Conservation (phyloP, 768 basidiomycete genomes). For the Kwoniella newhampshirensis region DNA sequence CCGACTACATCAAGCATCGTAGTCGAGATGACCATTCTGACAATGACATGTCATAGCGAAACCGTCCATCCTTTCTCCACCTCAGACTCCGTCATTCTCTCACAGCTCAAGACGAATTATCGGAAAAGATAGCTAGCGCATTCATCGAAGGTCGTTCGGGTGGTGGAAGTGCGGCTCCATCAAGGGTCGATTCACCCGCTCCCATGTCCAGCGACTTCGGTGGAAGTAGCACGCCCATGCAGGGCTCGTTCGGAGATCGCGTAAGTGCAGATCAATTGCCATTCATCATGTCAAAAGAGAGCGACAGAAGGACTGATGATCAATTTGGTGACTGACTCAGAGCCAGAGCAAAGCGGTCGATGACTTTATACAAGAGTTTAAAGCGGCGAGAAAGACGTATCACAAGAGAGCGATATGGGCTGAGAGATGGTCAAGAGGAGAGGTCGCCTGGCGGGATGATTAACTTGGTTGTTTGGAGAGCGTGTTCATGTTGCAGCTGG, state of each 20-base stretch:
- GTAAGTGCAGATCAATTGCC: conserved; percentile 18
- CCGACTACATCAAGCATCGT: neutral
- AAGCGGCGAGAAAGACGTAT: conserved; percentile 80
- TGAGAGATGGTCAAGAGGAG: conserved; percentile 78
- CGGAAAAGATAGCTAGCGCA: conserved; percentile 76
- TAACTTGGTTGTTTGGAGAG: too few species aligned
- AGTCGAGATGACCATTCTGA: neutral
- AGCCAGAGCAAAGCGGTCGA: conserved; percentile 63
- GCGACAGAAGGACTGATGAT: too few species aligned
- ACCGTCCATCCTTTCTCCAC: conserved; percentile 80
- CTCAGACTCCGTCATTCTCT: conserved; percentile 83
- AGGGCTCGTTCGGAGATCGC: conserved; percentile 11
- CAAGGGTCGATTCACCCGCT: conserved; percentile 44
- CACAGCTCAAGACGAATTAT: conserved; percentile 83
- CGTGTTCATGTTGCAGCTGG: too few species aligned
- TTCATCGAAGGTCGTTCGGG: conserved; percentile 68
- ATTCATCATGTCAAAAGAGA: too few species aligned
- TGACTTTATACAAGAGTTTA: conserved; percentile 83
- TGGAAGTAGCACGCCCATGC: conserved; percentile 14
- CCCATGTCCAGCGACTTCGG: conserved; percentile 4
- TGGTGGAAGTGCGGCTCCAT: conserved; percentile 17
- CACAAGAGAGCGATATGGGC: conserved; percentile 91
- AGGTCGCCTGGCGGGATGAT: conserved; percentile 78
- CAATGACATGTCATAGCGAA: conserved; percentile 60
- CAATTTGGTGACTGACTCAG: too few species aligned